Percentiles rank a stretch among this genome's conserved stretches.
These are phyloP conservation scores for Mycena epipterygia DNA, from an alignment of 768 basidiomycete species.

Conservation along the genomic window DNA sequence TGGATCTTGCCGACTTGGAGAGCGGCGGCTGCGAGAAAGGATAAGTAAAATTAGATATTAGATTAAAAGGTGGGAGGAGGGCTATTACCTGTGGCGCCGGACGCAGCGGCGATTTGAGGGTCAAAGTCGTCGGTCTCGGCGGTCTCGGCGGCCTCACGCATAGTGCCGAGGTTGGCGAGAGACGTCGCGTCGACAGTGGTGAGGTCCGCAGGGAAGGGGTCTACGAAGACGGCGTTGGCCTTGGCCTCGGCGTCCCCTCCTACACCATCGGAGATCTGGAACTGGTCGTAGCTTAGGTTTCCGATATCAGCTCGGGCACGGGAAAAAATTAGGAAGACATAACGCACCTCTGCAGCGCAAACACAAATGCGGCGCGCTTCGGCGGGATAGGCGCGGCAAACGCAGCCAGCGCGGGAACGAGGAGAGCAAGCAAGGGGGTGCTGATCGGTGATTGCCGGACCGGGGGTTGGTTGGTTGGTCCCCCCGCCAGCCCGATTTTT, in stretches of 20 bases:
- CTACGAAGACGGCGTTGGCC: conserved; percentile 56
- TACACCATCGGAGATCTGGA: conserved; percentile 57
- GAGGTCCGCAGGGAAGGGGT: conserved; percentile 51
- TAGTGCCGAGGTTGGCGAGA: conserved; percentile 36
- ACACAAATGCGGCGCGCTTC: conserved; percentile 28
- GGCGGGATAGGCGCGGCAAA: conserved; percentile 39
- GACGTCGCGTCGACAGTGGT: conserved; percentile 47
- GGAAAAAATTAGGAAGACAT: neutral
- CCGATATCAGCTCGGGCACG: too few species aligned
- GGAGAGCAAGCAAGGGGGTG: too few species aligned
- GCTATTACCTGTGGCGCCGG: conserved; percentile 37
- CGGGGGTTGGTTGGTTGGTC: too few species aligned
- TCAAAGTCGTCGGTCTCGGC: conserved; percentile 41
- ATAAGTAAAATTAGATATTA: neutral
- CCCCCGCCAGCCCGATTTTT: too few species aligned
- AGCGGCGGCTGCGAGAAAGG: conserved; percentile 43
- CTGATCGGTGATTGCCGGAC: too few species aligned
- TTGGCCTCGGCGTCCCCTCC: conserved; percentile 52
- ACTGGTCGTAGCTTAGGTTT: conserved; percentile 52
- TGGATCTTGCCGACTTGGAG: conserved; percentile 56
- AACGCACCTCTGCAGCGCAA: conserved; percentile 39
- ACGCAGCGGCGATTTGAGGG: conserved; percentile 40
- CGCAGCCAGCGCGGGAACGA: conserved; percentile 35
- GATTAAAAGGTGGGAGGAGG: neutral
- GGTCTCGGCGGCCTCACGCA: conserved; percentile 40